Base-by-base conservation (phyloP, 352 stramenopile genomes). In the Sclerospora graminicola region DNA sequence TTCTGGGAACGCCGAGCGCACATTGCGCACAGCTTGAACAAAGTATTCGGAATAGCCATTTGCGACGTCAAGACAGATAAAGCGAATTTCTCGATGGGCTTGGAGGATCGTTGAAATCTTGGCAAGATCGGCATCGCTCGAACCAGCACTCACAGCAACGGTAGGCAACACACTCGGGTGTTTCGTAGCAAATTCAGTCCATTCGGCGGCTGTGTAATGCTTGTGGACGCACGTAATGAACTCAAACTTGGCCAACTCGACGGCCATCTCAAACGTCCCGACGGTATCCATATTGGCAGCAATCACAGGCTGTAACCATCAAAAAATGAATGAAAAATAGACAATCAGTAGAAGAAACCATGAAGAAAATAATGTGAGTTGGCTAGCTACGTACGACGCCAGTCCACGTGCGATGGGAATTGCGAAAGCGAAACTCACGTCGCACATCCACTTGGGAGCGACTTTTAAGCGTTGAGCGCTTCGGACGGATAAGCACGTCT, bases 401-500 rank as follows among this genome's bases (percentile, higher is more conserved):
- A 0, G 66, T 57, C 77, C 77, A 89, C 46, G 70, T 76, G 41
- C 64, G 70, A 52, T 82, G 81, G 15, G 77, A 89, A 55, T 89
- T 89, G 41, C 64, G 77, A 50, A 89, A 89, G 23, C 41, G 68
- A 45, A 71, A 85, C 51, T 81, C 69, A 50, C 77, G 71, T 40
- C 64, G 51, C 13, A 95, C 67, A 30, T 73, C 62, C 13, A 96
- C 84, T 51, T 95, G 72, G 18, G 70, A 83, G 48, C 85, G 75
- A 57, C 73, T 92, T 61, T 91, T 93, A 32, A 96, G 66, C 31
- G 83, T 96, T 45, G 69, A 90, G 29, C 87, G 82, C 75, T 96
- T 96, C 37, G 87, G 87, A n/a, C 86, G 79, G 63, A 96, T 96
- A 13, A 96, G 73, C 45, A 96, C 87, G 54, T 96, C 87, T 63